These are phyloP conservation scores for Thuidium tamariscinum DNA, from an alignment of 225 moss, liverwort and hornwort genomes.

Conservation along the genomic window DNA sequence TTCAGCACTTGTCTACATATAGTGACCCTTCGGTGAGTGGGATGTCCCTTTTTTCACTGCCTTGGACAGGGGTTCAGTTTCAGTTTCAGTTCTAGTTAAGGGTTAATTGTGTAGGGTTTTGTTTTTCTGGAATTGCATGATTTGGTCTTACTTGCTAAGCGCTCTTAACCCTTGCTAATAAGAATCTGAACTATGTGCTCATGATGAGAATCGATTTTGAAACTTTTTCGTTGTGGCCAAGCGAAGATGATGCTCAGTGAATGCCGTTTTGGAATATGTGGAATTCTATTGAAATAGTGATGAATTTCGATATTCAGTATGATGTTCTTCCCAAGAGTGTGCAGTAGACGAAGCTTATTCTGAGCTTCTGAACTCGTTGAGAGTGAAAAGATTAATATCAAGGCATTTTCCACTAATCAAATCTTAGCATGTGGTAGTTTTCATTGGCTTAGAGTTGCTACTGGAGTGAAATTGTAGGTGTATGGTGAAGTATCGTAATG, in stretches of 20 bases:
- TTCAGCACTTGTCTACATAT: conserved; percentile 71
- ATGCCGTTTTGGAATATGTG: background rate
- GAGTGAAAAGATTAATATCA: background rate
- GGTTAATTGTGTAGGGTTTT: background rate
- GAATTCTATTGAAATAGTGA: background rate
- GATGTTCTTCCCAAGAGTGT: background rate
- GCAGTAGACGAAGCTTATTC: background rate
- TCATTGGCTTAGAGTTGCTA: background rate
- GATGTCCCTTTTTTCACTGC: background rate
- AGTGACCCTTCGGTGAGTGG: conserved; percentile 57
- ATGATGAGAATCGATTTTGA: background rate
- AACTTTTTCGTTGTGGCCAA: background rate
- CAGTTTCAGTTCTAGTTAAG: background rate
- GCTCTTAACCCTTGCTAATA: too few species aligned
- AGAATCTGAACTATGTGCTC: background rate
- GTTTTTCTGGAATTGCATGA: background rate
- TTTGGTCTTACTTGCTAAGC: background rate
- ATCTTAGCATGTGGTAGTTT: background rate
- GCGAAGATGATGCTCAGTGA: background rate
- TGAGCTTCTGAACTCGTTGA: background rate
- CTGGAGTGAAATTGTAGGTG: background rate
- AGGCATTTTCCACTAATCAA: background rate
- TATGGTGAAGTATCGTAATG: background rate
- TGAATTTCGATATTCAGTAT: background rate
- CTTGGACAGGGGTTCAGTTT: background rate